These are phyloP conservation scores for Candida ascalaphidarum DNA, from an alignment of 805 yeast species.

Conservation along the genomic window DNA sequence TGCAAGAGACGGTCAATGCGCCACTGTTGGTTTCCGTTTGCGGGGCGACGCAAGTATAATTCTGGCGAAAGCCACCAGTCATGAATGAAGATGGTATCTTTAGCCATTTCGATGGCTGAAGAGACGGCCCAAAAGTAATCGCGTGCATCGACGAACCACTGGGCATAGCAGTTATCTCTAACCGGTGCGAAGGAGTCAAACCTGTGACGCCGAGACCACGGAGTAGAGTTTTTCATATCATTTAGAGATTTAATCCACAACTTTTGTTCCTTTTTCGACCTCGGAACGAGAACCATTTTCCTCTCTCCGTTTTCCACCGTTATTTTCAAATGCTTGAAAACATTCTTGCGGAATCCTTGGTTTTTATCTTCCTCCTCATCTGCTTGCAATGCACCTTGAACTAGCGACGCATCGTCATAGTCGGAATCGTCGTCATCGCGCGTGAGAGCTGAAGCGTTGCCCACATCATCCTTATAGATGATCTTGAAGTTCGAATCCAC, in stretches of 20 bases:
- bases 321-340: slow-evolving; percentile 44
- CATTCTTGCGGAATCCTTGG: slow-evolving; percentile 29
- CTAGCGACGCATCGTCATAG: slow-evolving; percentile 32
- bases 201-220: slow-evolving; percentile 69
- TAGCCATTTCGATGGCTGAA: slow-evolving; percentile 86
- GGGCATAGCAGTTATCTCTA: slow-evolving; percentile 76
- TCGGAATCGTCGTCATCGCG: slow-evolving; percentile 34
- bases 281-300: slow-evolving; percentile 63
- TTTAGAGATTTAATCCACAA: slow-evolving; percentile 72
- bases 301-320: slow-evolving; percentile 70
- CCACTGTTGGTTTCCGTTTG: slow-evolving; percentile 91
- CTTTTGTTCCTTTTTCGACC: slow-evolving; percentile 53
- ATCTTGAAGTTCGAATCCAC: slow-evolving; percentile 73
- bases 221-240: slow-evolving; percentile 56
- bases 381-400: slow-evolving; percentile 15
- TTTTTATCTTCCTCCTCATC: slow-evolving; percentile 14
- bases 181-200: slow-evolving; percentile 93
- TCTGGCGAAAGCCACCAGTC: slow-evolving; percentile 99
- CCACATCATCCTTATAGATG: slow-evolving; percentile 34
- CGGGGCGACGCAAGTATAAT: slow-evolving; percentile 85
- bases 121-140: slow-evolving; percentile 97
- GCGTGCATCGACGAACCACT: slow-evolving; percentile 95
- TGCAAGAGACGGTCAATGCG: slow-evolving; percentile 82
- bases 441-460: slow-evolving; percentile 6
- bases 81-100: slow-evolving; percentile 86